A percentile compares a stretch with the other conserved stretches of the same genome.
phyloP scores from a whole-genome alignment of 140 eudicot genomes.

The Oenanthe javanica region DNA sequence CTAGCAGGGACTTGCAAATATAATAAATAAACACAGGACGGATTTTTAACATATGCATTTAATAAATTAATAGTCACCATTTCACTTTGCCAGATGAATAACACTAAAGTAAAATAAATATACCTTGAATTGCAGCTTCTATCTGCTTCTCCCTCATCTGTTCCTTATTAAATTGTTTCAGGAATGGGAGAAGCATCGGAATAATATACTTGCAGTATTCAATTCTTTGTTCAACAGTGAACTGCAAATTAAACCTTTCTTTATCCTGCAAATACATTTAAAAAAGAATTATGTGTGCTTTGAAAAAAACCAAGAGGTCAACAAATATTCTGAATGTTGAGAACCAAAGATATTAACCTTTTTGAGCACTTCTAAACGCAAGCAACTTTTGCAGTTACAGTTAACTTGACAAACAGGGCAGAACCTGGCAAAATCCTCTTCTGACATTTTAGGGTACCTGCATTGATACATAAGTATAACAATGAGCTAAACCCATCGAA shows the following conservation, averaged over 20 bases:
- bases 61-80: background rate
- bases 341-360: constrained; percentile 10
- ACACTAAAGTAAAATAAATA: background rate
- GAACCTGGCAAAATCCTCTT: constrained; percentile 25
- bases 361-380: constrained; percentile 25
- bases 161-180: constrained; percentile 44
- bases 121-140: constrained; percentile 72
- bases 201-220: constrained; percentile 47
- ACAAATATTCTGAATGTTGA: background rate
- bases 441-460: constrained; percentile 26
- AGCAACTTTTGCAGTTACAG: constrained; percentile 51
- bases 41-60: no score
- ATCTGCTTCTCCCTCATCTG: constrained; percentile 47
- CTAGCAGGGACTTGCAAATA: no score
- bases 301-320: background rate
- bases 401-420: constrained; percentile 20
- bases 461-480: background rate
- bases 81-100: background rate
- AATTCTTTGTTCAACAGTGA: constrained; percentile 30
- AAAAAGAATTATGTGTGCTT: background rate
- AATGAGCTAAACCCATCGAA: no score
- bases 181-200: constrained; percentile 47
- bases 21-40: no score
- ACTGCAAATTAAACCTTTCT: constrained; percentile 16
- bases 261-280: constrained; percentile 19